These are phyloP conservation scores for Cordyceps javanica DNA, from an alignment of 2,329 filamentous ascomycete species.

Conservation along the genomic window DNA sequence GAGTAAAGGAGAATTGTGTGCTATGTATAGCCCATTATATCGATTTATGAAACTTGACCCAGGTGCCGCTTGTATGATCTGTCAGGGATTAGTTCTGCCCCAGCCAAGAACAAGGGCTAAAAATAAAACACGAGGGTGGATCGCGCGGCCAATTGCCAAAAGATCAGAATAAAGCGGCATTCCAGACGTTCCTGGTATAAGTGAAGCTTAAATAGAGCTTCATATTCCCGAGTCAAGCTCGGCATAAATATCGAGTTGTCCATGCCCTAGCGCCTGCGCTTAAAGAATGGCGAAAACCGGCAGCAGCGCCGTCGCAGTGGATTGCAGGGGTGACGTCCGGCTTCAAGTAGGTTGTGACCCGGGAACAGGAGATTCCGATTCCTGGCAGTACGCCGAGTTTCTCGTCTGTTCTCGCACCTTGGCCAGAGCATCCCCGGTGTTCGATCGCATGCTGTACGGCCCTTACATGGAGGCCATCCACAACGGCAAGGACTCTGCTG, in stretches of 20 bases:
- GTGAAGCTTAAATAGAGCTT: not conserved
- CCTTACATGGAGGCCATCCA: not conserved
- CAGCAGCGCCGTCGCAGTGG: not conserved
- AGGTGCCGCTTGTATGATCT: not conserved
- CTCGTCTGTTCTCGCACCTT: not conserved
- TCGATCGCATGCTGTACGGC: not conserved
- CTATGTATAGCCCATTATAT: not conserved
- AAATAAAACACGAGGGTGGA: not conserved
- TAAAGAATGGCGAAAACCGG: not conserved
- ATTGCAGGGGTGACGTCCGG: not conserved
- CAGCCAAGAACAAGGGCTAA: not conserved
- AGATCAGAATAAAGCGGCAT: too few species aligned
- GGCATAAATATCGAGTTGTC: not conserved
- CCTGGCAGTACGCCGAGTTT: not conserved
- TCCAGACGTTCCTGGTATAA: not conserved
- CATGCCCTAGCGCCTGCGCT: not conserved
- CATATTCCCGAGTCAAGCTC: too few species aligned
- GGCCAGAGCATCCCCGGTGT: not conserved
- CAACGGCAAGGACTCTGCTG: not conserved
- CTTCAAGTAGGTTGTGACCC: not conserved
- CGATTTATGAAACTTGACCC: not conserved
- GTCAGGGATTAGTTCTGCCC: not conserved
- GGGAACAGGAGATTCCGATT: not conserved
- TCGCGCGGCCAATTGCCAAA: too few species aligned
- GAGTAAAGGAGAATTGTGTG: too few species aligned